Base-by-base conservation (phyloP, 1,284 basidiomycete genomes). In the Kalmanozyma brasiliensis region DNA sequence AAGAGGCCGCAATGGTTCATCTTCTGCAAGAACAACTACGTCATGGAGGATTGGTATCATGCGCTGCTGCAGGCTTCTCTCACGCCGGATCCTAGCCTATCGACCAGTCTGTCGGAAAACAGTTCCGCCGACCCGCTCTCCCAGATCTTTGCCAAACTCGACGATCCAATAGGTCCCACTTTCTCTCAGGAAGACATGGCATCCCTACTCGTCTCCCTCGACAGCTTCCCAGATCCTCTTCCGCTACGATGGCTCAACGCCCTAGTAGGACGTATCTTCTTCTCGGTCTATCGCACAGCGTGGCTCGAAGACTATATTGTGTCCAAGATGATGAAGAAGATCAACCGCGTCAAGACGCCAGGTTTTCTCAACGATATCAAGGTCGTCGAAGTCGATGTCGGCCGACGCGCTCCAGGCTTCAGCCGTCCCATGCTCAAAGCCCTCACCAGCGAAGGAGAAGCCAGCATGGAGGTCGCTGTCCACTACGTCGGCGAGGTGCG, bases 241-340 rank as follows among this genome's bases (percentile, higher is more conserved):
- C 93, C 93, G 1, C 91, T 94, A 86, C 89, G 94, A 16, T 98
- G 96, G 95, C 86, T 97, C 49, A 98, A 98, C 77, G 95, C 93
- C 0, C 84, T 98, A 49, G 82, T 98, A 47, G 95, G 94, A 2
- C 89, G 95, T 19, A 82, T 97, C 37, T 97, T 98, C 85, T 91
- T 95, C 84, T 91, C 90, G 69, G 89, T 92, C 77, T 95, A 96
- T 82, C 88, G 88, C 61, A 96, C 94, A 0, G 87, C 90, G 41
- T 85, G 85, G 38, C 85, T 96, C 53, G 93, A 96, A 78, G 85
- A 85, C 52, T 91, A 90, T 81, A 93, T 98, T 82, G 91, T 94
- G 65, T 87, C 87, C 36, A 88, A 91, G 49, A 86, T 98, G 63
- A 95, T 94, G 89, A 93, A 92, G 84, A 98, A 98, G 81, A 85